Evolutionary conservation across 495 filamentous ascomycete genomes (phyloP).

Genomic region (Filosporella fistucella): DNA sequence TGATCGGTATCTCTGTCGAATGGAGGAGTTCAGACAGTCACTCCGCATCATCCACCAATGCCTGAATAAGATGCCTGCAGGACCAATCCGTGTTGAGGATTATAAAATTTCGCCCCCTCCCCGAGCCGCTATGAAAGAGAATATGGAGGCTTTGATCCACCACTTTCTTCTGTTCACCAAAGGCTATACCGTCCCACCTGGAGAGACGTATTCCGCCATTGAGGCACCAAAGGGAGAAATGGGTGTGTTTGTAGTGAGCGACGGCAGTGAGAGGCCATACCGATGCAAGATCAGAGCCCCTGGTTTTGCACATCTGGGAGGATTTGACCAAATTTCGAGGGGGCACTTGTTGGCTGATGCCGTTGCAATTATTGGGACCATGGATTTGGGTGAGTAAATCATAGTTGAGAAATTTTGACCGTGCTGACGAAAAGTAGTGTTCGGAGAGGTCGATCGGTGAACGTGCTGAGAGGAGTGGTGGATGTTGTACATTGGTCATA

Average conservation of each 20-base stretch:
- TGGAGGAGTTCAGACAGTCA: conserved; percentile 99
- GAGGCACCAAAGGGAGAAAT: conserved; percentile 99
- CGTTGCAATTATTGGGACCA: conserved; percentile 92
- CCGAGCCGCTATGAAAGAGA: conserved; percentile 98
- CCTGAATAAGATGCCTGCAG: conserved; percentile 96
- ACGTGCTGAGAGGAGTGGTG: neutral
- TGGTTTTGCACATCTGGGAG: conserved; percentile 91
- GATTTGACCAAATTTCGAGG: conserved; percentile 87
- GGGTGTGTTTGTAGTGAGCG: conserved; percentile 95
- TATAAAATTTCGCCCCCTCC: conserved; percentile 98
- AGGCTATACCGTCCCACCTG: conserved; percentile 95
- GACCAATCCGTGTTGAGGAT: conserved; percentile 91
- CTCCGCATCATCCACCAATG: conserved; percentile 98
- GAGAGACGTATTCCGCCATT: conserved; percentile 96
- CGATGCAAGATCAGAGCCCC: conserved; percentile 96
- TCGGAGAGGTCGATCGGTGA: conserved; percentile 68
- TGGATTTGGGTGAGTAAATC: conserved; percentile 64
- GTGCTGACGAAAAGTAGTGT: conserved; percentile 28
- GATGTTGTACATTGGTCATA: conserved; percentile 21
- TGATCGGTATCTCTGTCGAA: conserved; percentile 96
- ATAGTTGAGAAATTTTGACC: conserved; percentile 1
- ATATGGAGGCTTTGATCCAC: conserved; percentile 99
- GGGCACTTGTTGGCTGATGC: conserved; percentile 96
- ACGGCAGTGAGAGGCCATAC: conserved; percentile 94
- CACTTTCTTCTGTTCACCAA: conserved; percentile 99